Conservation (phyloP, 2,329 filamentous ascomycete genomes). For the Colletotrichum scovillei region DNA sequence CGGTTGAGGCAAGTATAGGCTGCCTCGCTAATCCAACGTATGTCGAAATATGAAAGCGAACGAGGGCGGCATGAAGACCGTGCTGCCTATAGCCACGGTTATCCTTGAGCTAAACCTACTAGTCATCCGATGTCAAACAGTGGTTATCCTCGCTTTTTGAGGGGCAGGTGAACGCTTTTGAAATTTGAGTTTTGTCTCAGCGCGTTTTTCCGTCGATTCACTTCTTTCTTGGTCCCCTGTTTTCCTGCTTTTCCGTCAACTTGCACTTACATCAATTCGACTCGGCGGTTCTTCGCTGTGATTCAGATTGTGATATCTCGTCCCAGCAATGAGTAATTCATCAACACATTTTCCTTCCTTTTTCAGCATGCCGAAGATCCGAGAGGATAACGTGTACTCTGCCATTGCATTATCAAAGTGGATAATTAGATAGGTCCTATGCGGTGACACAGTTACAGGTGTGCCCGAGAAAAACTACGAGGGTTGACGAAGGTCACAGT, state of each 20-base stretch:
- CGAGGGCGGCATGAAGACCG: not conserved
- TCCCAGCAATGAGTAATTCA: not conserved
- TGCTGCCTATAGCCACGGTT: not conserved
- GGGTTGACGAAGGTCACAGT: not conserved
- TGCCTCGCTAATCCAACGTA: not conserved
- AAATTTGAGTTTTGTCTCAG: constrained; percentile 26
- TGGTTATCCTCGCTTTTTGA: constrained; percentile 7
- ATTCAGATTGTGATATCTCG: not conserved
- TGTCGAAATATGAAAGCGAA: not conserved
- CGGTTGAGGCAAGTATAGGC: not conserved
- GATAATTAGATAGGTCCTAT: not conserved
- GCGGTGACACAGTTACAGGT: not conserved
- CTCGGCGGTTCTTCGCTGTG: not conserved
- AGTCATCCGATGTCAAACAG: constrained; percentile 11
- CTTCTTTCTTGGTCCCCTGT: not conserved
- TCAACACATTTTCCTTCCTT: not conserved
- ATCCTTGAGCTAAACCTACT: not conserved
- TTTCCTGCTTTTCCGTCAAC: not conserved
- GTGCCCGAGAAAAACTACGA: not conserved
- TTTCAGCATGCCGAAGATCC: not conserved
- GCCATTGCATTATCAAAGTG: constrained; percentile 13
- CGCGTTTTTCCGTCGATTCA: constrained; percentile 17
- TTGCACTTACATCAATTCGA: not conserved
- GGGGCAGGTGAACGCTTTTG: constrained; percentile 7
- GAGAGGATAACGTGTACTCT: not conserved